phyloP scores from a whole-genome alignment of 1,284 basidiomycete genomes.

The Uromyces viciae-fabae region DNA sequence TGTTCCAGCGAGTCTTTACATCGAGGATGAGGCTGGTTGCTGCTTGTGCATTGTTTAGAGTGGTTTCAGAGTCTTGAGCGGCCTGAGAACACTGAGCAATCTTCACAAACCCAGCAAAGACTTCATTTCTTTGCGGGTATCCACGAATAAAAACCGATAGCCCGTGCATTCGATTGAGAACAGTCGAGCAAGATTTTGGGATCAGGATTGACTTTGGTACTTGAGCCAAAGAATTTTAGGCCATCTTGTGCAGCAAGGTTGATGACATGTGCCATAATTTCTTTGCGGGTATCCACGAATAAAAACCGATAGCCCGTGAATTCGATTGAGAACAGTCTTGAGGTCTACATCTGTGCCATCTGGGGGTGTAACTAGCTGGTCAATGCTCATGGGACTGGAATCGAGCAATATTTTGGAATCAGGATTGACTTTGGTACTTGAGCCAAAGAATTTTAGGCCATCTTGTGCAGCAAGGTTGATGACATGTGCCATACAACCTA shows the following conservation, averaged over 20 bases:
- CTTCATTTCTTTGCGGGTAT: neutral
- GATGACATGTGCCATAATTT: conserved; percentile 1
- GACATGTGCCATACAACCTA: conserved; percentile 19
- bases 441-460: neutral
- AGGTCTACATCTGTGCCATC: conserved; percentile 9
- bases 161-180: neutral
- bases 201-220: neutral
- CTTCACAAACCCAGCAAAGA: too few relatives aligned
- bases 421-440: too few relatives aligned
- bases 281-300: neutral
- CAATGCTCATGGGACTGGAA: neutral
- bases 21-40: neutral
- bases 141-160: neutral
- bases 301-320: neutral
- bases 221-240: neutral
- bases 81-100: too few relatives aligned
- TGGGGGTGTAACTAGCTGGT: neutral
- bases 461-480: conserved; percentile 21
- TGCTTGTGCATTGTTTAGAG: neutral
- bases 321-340: neutral
- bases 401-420: neutral
- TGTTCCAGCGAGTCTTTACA: neutral
- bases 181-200: neutral
- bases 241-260: conserved; percentile 8
- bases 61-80: neutral